These are phyloP conservation scores for Gaeumannomyces tritici DNA, from an alignment of 2,329 filamentous ascomycete species.

Conservation along the genomic window DNA sequence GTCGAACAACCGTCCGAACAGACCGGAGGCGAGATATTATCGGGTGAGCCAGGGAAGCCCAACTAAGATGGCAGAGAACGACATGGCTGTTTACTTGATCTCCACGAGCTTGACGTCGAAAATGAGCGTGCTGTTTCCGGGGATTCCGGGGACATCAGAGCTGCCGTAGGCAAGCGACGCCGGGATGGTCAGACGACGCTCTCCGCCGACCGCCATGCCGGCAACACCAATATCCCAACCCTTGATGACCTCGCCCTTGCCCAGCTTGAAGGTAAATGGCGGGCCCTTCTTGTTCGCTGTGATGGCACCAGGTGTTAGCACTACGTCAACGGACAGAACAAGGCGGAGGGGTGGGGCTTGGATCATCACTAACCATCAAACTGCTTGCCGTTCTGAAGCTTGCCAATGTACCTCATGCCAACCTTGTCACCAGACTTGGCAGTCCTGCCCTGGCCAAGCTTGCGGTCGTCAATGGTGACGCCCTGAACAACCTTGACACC, in stretches of 20 bases:
- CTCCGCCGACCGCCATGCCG: slow-evolving; percentile 88
- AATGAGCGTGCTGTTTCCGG: slow-evolving; percentile 78
- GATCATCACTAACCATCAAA: slow-evolving; percentile 66
- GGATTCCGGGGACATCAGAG: slow-evolving; percentile 74
- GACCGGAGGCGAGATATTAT: background rate
- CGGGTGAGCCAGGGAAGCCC: background rate
- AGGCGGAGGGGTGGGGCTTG: background rate
- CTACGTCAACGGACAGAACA: background rate
- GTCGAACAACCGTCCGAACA: background rate
- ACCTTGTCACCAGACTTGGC: slow-evolving; percentile 88
- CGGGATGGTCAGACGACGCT: slow-evolving; percentile 87
- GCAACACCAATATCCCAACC: slow-evolving; percentile 93
- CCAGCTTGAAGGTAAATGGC: slow-evolving; percentile 93
- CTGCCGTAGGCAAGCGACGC: slow-evolving; percentile 82
- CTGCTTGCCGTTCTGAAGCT: slow-evolving; percentile 86
- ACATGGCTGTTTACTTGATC: slow-evolving; percentile 55
- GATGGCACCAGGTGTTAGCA: background rate
- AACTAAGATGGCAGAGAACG: background rate
- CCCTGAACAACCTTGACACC: slow-evolving; percentile 76
- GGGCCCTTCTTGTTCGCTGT: slow-evolving; percentile 97
- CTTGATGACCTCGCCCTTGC: slow-evolving; percentile 93
- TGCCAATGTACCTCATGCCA: slow-evolving; percentile 96
- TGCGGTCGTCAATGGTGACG: slow-evolving; percentile 92
- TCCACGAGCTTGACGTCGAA: slow-evolving; percentile 86
- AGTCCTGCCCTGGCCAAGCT: slow-evolving; percentile 71